Evolutionary conservation across 352 stramenopile species (phyloP), one percentile per base, ranked within the genome.

Genomic region (Phytophthora podocarpi): DNA sequence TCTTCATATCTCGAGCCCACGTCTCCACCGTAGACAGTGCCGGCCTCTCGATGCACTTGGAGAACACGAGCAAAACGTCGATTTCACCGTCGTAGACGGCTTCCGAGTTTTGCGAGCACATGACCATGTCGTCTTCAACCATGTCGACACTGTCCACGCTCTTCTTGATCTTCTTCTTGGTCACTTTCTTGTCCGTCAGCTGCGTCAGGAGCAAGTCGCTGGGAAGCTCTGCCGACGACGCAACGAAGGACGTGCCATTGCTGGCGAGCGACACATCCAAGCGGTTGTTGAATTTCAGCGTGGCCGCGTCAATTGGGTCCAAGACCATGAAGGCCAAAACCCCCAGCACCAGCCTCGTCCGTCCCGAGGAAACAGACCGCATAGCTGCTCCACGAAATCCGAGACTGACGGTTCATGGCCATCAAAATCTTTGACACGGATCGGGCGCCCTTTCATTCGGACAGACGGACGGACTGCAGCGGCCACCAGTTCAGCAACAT

Each of bases 61-160:
- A 87, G 52, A 91, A 75, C 15, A 67, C 59, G 10, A 89, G 59
- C 10, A 89, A 23, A 2, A 87, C 76, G 16, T 73, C 78, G n/a
- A 71, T 68, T 2, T 53, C 32, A 12, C 49, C 64, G 24, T 60
- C 39, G 30, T 51, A 60, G 40, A 72, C 57, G 21, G 42, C 52
- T 2, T 54, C 15, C 0, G 42, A 6, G 16, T 21, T 18, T 26
- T 67, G 41, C 3, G 59, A 67, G 51, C 59, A 63, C 59, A 63
- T 63, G 51, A 63, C 6, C 27, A 67, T 21, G 20, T 67, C 59
- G n/a, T 63, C 59, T 13, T 34, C 27, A 8, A 67, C 27, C 40
- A 42, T 36, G 16, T 56, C 50, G 27, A 27, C 45, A 34, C 58
- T 62, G 16, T 39, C 32, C 26, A 23, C 13, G 18, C 27, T 67